A percentile compares a stretch with the other conserved stretches of the same genome.
Conservation (phyloP, 148 eudicot species). For the Limonium bicolor region DNA sequence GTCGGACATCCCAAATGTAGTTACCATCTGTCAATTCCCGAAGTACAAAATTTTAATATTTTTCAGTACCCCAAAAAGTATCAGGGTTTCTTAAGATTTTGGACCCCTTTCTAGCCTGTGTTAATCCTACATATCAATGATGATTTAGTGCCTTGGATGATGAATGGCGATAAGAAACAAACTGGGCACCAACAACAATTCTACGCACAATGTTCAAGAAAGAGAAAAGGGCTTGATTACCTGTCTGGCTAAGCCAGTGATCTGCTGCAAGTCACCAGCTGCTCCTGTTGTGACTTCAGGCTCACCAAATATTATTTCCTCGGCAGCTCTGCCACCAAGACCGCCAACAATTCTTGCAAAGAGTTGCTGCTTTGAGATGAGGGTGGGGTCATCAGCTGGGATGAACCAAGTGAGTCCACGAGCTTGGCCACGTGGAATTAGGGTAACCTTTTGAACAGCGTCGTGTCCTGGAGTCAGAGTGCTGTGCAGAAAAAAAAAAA, state of each 20-base stretch:
- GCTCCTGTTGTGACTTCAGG: constrained; percentile 99
- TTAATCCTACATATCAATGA: too few relatives aligned
- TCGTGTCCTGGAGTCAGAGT: constrained; percentile 98
- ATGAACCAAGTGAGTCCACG: constrained; percentile 98
- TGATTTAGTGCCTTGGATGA: too few relatives aligned
- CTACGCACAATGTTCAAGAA: too few relatives aligned
- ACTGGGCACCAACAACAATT: too few relatives aligned
- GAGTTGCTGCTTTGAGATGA: constrained; percentile 89
- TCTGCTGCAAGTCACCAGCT: constrained; percentile 92
- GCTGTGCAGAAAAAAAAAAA: constrained; percentile 37
- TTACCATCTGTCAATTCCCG: constrained; percentile 97
- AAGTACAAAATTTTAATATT: too few relatives aligned
- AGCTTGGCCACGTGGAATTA: constrained; percentile 97
- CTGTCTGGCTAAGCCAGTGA: constrained; percentile 96
- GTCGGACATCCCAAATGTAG: constrained; percentile 95
- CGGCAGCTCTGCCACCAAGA: constrained; percentile 97
- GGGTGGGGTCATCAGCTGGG: constrained; percentile 93
- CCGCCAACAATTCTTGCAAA: constrained; percentile 99
- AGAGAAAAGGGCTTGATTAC: too few relatives aligned
- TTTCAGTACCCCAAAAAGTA: too few relatives aligned
- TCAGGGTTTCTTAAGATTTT: too few relatives aligned
- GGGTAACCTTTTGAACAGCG: constrained; percentile 95
- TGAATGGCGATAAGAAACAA: too few relatives aligned
- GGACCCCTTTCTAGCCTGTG: too few relatives aligned
- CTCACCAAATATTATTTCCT: constrained; percentile 91